Evolutionary conservation across 345 rosid genomes (phyloP), one percentile per base, ranked within the genome.

Genomic region (Clausena lansium): DNA sequence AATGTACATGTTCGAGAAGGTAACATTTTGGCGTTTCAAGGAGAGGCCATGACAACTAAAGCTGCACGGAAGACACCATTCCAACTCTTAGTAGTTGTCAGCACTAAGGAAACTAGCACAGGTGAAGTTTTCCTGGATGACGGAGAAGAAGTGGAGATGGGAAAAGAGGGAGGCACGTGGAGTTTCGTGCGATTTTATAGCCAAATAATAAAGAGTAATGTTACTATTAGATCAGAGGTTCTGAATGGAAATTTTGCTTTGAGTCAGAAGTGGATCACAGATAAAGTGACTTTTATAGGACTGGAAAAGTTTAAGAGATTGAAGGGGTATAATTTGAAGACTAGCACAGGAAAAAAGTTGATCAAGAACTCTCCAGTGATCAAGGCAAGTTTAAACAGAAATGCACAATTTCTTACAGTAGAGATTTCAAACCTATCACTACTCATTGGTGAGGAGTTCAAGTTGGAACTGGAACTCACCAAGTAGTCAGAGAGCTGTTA

Each of bases 71-170:
- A 25, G 57, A 69, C 59, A 27, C 73, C 73, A 69, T 69, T 69
- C 27, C 58, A 69, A 15, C 58, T 69, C 24, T 47, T 69, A 47
- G 73, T 47, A 10, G 35, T 69, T 25, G n/a, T 45, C 35, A 69
- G 36, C 36, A 14, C 24, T 1, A 47, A 17, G 13, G 73, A 47
- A 47, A 45, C 8, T 17, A 69, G 35, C 57, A 69, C 24, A 28
- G 59, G 73, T 4, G 73, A 69, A 69, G 73, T 69, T 69, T 45
- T 69, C 59, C 17, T 45, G 24, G 73, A 69, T 24, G 38, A 69
- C 13, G 73, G 73, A 15, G 73, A 28, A 69, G 59, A 47, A 7
- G 36, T 69, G 36, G 59, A 52, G 7, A 47, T 69, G 59, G 73
- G 73, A 27, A 33, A 69, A 69, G 59, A 27, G 24, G 59, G 4